A percentile compares a stretch with the other conserved stretches of the same genome.
Evolutionary conservation across 345 rosid genomes (phyloP).

Genomic region (Aurinia saxatilis): DNA sequence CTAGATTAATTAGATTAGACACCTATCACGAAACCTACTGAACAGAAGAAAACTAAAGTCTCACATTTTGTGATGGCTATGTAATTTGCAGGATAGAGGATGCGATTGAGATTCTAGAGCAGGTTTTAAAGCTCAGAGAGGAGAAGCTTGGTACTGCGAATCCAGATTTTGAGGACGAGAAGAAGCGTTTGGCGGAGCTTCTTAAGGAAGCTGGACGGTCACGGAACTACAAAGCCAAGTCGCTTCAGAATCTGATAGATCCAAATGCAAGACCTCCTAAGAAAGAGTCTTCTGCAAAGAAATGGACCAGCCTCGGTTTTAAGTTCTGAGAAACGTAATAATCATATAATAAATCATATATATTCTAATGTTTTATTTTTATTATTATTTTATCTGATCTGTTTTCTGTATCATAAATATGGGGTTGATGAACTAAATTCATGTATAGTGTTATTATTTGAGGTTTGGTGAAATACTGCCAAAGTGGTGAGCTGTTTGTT

Average conservation of each 20-base stretch:
- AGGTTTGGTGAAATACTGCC: conserved; percentile 25
- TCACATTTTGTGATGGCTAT: conserved; percentile 8
- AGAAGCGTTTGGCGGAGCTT: conserved; percentile 85
- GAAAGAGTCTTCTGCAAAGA: conserved; percentile 60
- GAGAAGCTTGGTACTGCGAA: conserved; percentile 97
- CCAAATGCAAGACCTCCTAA: conserved; percentile 69
- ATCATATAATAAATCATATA: conserved; percentile 15
- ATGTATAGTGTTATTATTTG: conserved; percentile 28
- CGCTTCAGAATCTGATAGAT: conserved; percentile 87
- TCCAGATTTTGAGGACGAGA: conserved; percentile 96
- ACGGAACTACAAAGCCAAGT: conserved; percentile 79
- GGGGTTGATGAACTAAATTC: conserved; percentile 23
- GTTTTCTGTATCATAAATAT: conserved; percentile 25
- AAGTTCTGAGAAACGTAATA: conserved; percentile 39
- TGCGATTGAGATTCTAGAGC: conserved; percentile 91
- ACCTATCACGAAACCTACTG: background rate
- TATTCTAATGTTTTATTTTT: conserved; percentile 2
- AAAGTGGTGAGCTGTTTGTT: conserved; percentile 22
- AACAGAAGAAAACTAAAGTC: background rate
- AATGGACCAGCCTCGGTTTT: conserved; percentile 92
- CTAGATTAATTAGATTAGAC: no score
- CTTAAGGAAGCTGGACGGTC: conserved; percentile 95
- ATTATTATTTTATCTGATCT: conserved; percentile 7
- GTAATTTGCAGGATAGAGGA: conserved; percentile 72
- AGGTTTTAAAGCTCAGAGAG: conserved; percentile 84